Conservation (phyloP, 257 asterid genomes). For the Salvia hispanica region DNA sequence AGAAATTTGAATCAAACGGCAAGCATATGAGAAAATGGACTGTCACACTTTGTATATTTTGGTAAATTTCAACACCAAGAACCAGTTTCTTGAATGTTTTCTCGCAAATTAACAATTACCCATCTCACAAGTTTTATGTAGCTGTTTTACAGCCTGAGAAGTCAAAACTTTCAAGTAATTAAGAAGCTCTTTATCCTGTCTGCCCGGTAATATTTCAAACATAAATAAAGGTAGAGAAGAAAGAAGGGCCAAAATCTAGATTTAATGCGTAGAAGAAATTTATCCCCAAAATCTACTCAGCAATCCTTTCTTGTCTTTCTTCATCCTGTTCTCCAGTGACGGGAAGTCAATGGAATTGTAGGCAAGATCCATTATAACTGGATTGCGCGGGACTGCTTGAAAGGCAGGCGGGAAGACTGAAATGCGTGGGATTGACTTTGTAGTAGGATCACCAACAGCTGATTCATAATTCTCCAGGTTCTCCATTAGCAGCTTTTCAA, state of each 20-base stretch:
- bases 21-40: too few relatives aligned
- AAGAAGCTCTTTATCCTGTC: too few relatives aligned
- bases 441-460: constrained; percentile 74
- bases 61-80: neutral
- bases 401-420: constrained; percentile 62
- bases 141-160: constrained; percentile 8
- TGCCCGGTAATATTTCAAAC: too few relatives aligned
- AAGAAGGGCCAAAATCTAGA: constrained; percentile 19
- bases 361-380: constrained; percentile 67
- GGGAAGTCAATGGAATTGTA: constrained; percentile 77
- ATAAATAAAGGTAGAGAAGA: neutral
- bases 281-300: constrained; percentile 85
- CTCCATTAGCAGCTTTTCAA: constrained; percentile 70
- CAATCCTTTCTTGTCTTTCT: constrained; percentile 86
- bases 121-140: constrained; percentile 18
- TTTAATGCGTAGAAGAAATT: neutral
- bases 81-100: neutral
- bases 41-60: neutral
- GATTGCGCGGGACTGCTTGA: constrained; percentile 57
- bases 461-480: constrained; percentile 75
- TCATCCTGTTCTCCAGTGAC: constrained; percentile 78
- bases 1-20: too few relatives aligned
- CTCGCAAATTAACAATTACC: neutral
- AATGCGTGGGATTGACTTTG: constrained; percentile 49
- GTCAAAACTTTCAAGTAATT: constrained; percentile 15